Conservation (phyloP, 768 basidiomycete genomes). For the Ramaria sp. region DNA sequence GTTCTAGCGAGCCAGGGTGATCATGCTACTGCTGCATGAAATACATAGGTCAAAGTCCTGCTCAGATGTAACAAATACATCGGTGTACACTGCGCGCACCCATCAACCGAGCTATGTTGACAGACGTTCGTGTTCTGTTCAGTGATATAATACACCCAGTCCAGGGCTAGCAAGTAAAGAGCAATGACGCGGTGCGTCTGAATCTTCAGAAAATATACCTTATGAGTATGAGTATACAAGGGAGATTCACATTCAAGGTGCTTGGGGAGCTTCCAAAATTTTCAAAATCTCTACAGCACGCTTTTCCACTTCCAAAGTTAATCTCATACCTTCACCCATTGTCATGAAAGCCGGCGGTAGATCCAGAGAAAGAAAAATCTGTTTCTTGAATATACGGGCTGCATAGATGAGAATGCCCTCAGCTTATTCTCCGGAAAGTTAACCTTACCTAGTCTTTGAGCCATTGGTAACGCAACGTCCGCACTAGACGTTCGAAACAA, state of each 20-base stretch:
- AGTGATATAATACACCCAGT: no score
- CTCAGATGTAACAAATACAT: no score
- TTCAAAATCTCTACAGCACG: slow-evolving; percentile 41
- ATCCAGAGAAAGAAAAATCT: slow-evolving; percentile 70
- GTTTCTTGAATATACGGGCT: slow-evolving; percentile 57
- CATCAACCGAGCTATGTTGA: no score
- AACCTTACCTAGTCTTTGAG: slow-evolving; percentile 62
- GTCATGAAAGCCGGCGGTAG: slow-evolving; percentile 28
- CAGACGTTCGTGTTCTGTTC: no score
- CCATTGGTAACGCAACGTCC: slow-evolving; percentile 63
- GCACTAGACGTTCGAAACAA: slow-evolving; percentile 52
- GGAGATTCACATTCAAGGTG: not conserved
- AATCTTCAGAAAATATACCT: no score
- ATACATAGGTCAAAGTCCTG: no score
- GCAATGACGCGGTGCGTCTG: no score
- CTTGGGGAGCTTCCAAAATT: slow-evolving; percentile 17
- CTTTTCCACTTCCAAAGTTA: slow-evolving; percentile 51
- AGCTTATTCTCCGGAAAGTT: slow-evolving; percentile 9
- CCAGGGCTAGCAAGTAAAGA: no score
- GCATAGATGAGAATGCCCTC: slow-evolving; percentile 11
- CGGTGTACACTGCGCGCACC: no score
- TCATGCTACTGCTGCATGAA: no score
- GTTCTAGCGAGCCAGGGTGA: no score
- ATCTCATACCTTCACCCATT: slow-evolving; percentile 35
- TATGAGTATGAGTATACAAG: not conserved